phyloP scores from a whole-genome alignment of 495 filamentous ascomycete species.

The Podospora fimiseda region DNA sequence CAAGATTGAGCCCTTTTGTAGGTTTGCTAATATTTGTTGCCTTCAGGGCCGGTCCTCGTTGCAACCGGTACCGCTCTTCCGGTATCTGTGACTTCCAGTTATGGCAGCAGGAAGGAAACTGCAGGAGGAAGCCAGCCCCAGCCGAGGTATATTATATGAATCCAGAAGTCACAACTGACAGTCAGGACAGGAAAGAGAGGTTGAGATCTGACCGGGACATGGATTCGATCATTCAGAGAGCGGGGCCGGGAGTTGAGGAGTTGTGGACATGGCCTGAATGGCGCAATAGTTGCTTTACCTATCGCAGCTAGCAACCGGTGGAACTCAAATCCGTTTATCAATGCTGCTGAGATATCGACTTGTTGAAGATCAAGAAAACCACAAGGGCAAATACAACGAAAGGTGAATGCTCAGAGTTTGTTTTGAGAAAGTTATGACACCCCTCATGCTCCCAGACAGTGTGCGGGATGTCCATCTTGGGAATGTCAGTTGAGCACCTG shows the following conservation, averaged over 20 bases:
- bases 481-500: background rate
- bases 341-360: background rate
- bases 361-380: background rate
- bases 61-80: too few relatives aligned
- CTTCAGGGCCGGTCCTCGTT: too few relatives aligned
- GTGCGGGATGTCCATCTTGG: background rate
- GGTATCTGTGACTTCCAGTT: too few relatives aligned
- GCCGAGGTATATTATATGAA: too few relatives aligned
- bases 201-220: background rate
- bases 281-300: slow-evolving; percentile 27
- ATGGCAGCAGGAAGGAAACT: background rate
- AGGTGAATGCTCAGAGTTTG: background rate
- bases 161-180: background rate
- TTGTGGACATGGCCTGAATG: slow-evolving; percentile 17
- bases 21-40: too few relatives aligned
- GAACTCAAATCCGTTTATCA: too few relatives aligned
- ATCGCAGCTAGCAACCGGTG: slow-evolving; percentile 16
- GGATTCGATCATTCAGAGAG: slow-evolving; percentile 6
- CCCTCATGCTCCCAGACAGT: too few relatives aligned
- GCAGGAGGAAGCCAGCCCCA: slow-evolving; percentile 3
- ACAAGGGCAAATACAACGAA: background rate
- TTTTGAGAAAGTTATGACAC: too few relatives aligned
- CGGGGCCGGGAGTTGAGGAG: slow-evolving; percentile 6
- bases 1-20: too few relatives aligned
- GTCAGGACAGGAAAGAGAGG: background rate